A percentile compares a stretch with the other conserved stretches of the same genome.
These are phyloP conservation scores for Naganishia friedmannii DNA, from an alignment of 768 basidiomycete species.

Conservation along the genomic window DNA sequence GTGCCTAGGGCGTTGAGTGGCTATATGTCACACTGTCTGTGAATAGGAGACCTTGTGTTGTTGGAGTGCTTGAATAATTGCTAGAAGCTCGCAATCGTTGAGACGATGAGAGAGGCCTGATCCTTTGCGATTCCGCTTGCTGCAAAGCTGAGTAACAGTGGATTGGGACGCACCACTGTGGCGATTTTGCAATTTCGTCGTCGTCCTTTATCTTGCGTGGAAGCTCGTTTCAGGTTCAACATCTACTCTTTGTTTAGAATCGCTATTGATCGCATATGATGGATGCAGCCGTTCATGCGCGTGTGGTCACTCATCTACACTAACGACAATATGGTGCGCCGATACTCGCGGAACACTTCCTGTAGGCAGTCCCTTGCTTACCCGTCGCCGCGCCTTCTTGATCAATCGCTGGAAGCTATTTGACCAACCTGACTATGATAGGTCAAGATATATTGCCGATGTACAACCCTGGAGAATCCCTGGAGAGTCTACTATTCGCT, in stretches of 20 bases:
- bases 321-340: no score
- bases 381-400: no score
- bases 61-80: background rate
- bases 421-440: background rate
- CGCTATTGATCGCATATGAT: background rate
- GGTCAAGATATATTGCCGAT: background rate
- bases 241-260: background rate
- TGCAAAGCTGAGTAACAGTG: slow-evolving; percentile 7
- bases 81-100: slow-evolving; percentile 5
- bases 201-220: background rate
- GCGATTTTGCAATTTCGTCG: background rate
- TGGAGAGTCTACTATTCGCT: no score
- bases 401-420: no score
- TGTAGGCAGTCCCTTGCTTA: no score
- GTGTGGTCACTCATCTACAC: no score
- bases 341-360: no score
- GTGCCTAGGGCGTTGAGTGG: background rate
- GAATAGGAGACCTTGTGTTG: background rate
- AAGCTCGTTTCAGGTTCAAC: background rate
- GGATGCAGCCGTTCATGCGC: no score
- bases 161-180: background rate
- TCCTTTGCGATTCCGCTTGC: background rate
- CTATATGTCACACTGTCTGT: background rate
- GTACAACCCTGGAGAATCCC: background rate
- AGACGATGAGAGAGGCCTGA: background rate